phyloP scores from a whole-genome alignment of 108 stramenopile genomes.

The Phaeodactylum tricornutum region DNA sequence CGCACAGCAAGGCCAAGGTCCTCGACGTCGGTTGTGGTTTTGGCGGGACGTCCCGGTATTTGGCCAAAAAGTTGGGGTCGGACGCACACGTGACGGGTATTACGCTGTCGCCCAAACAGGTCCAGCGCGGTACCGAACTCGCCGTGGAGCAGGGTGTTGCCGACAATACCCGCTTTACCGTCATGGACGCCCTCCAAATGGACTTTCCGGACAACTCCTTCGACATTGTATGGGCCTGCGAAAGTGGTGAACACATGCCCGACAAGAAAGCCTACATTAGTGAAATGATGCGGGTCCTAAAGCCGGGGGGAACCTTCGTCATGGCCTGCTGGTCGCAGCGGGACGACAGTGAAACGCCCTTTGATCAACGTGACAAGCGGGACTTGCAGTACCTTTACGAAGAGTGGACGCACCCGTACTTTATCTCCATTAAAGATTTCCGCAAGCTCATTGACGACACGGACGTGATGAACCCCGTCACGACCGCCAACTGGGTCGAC shows the following conservation, averaged over 20 bases:
- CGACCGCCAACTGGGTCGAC: constrained; percentile 81
- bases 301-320: constrained; percentile 93
- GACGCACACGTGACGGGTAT: constrained; percentile 84
- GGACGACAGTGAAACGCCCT: constrained; percentile 75
- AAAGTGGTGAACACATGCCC: constrained; percentile 97
- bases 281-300: constrained; percentile 95
- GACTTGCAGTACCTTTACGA: constrained; percentile 93
- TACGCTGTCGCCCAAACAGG: constrained; percentile 88
- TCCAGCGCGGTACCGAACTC: constrained; percentile 83
- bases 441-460: constrained; percentile 76
- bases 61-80: constrained; percentile 77
- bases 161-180: constrained; percentile 79
- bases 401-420: constrained; percentile 97
- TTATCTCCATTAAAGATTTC: constrained; percentile 91
- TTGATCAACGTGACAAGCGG: constrained; percentile 77
- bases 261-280: constrained; percentile 92
- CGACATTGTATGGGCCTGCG: constrained; percentile 97
- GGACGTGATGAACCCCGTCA: constrained; percentile 77
- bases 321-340: constrained; percentile 97
- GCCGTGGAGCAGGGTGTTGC: constrained; percentile 70
- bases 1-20: constrained; percentile 44
- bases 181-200: constrained; percentile 94
- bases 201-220: constrained; percentile 85
- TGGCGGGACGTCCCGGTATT: constrained; percentile 90
- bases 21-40: constrained; percentile 97